Evolutionary conservation across 805 yeast species (phyloP).

Genomic region (Myxozyma sirexii): DNA sequence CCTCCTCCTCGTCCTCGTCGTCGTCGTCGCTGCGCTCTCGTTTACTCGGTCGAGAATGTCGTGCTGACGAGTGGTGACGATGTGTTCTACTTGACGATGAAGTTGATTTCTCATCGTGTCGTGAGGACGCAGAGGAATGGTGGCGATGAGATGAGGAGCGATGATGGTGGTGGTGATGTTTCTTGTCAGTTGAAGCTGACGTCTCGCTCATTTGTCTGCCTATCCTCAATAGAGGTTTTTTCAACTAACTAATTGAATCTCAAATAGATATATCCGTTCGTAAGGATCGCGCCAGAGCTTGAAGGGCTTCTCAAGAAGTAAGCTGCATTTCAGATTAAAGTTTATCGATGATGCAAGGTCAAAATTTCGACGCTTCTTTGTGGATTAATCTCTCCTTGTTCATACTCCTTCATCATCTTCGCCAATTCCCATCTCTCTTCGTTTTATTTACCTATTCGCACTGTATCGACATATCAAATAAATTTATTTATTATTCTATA

Average conservation of each 20-base stretch:
- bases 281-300: too few relatives aligned
- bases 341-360: background rate
- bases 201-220: background rate
- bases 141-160: background rate
- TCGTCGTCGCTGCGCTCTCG: background rate
- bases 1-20: slow-evolving; percentile 8
- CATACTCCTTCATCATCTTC: background rate
- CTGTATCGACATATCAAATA: too few relatives aligned
- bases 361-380: background rate
- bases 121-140: slow-evolving; percentile 1
- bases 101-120: background rate
- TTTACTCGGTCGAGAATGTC: background rate
- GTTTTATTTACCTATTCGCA: too few relatives aligned
- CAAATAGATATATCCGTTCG: too few relatives aligned
- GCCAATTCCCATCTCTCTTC: background rate
- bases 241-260: too few relatives aligned
- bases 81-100: background rate
- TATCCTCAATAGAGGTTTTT: too few relatives aligned
- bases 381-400: background rate
- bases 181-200: too few relatives aligned
- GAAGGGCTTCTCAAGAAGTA: too few relatives aligned
- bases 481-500: too few relatives aligned
- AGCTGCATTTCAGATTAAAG: too few relatives aligned
- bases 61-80: background rate
- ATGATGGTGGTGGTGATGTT: slow-evolving; percentile 1